These are phyloP conservation scores for Fusarium fujikuroi DNA, from an alignment of 2,329 filamentous ascomycete genomes.

Conservation along the genomic window DNA sequence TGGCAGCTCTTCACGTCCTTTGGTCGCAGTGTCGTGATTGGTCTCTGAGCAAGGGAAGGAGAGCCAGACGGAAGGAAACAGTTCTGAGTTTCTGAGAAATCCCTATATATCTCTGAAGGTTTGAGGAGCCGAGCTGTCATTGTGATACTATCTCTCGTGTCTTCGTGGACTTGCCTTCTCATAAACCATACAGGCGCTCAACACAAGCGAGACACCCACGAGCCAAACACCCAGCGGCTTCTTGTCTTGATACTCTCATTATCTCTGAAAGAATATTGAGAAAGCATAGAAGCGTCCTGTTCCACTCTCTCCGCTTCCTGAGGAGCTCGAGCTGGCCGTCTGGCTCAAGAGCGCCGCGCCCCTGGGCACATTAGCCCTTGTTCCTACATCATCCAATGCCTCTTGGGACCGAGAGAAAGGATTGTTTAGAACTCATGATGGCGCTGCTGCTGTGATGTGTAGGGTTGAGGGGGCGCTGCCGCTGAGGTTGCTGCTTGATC, in stretches of 20 bases:
- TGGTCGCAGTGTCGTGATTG: neutral
- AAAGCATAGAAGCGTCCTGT: neutral
- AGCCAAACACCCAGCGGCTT: no score
- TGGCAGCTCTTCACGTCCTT: neutral
- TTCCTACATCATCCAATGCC: neutral
- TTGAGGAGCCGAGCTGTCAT: neutral
- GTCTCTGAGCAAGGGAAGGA: neutral
- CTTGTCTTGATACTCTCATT: neutral
- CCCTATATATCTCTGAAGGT: no score
- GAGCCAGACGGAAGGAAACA: neutral
- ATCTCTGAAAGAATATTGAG: accelerated
- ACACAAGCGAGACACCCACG: neutral
- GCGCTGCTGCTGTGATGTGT: neutral
- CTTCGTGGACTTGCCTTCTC: neutral
- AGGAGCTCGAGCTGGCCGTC: neutral
- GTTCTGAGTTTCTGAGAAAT: neutral
- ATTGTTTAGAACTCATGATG: accelerated
- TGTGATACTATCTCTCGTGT: neutral
- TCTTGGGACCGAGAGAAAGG: accelerated
- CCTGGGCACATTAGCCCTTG: no score
- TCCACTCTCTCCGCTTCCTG: neutral
- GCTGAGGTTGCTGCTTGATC: neutral
- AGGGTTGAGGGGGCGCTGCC: no score
- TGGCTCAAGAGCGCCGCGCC: neutral
- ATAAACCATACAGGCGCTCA: no score